phyloP scores from a whole-genome alignment of 129 eudicot species.

The Heracleum sosnowskyi region DNA sequence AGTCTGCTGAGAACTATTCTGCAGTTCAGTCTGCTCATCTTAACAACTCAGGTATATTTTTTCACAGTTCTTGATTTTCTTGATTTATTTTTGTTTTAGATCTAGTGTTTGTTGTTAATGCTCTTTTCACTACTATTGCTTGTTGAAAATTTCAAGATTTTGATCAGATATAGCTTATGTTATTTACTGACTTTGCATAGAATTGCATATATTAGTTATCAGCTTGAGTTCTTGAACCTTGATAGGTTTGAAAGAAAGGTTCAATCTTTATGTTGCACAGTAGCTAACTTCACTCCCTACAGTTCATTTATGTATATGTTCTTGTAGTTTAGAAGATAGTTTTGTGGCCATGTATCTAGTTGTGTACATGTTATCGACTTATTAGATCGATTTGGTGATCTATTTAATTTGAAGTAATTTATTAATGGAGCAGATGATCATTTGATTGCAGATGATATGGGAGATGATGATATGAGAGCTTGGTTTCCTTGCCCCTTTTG shows the following conservation, averaged over 20 bases:
- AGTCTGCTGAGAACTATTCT: constrained; percentile 5
- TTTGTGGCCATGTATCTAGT: not conserved
- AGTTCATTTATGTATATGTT: not conserved
- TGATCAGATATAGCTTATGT: not conserved
- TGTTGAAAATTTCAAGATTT: not conserved
- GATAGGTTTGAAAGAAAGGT: not conserved
- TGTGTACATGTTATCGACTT: not conserved
- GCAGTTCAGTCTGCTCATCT: constrained; percentile 3
- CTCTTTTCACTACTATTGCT: not conserved
- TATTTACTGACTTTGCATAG: not conserved
- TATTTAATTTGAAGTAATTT: not conserved
- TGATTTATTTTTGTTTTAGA: not conserved
- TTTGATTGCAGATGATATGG: constrained; percentile 24
- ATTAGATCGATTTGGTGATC: not conserved
- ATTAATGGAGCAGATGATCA: constrained; percentile 32
- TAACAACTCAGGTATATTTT: not conserved
- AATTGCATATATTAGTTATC: not conserved
- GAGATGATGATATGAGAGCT: constrained; percentile 67
- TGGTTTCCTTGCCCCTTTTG: constrained; percentile 95
- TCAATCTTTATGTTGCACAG: not conserved
- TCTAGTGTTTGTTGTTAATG: not conserved
- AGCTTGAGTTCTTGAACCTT: not conserved
- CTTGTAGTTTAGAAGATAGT: not conserved
- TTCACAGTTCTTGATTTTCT: not conserved
- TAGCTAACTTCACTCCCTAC: not conserved